A percentile compares a stretch with the other conserved stretches of the same genome.
phyloP scores from a whole-genome alignment of 2,329 filamentous ascomycete genomes.

The Cladosporium phlei region DNA sequence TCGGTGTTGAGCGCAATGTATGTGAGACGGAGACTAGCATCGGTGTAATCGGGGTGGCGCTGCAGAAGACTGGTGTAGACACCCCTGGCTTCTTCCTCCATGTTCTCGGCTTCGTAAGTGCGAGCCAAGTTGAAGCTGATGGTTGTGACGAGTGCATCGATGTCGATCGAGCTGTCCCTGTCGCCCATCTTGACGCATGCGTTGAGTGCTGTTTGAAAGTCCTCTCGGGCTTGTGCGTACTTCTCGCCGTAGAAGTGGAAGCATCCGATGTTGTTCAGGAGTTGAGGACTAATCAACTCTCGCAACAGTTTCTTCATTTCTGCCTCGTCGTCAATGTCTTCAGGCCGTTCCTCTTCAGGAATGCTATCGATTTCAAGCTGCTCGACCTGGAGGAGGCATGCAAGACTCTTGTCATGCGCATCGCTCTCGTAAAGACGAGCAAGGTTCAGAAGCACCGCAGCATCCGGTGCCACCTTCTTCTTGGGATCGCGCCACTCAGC shows the following conservation, averaged over 20 bases:
- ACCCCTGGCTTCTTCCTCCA: constrained; percentile 76
- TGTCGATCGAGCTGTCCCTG: constrained; percentile 67
- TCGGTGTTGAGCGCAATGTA: constrained; percentile 82
- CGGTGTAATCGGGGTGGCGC: constrained; percentile 83
- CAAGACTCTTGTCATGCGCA: constrained; percentile 81
- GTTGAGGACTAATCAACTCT: constrained; percentile 76
- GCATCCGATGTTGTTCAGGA: constrained; percentile 95
- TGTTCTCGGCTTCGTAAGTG: constrained; percentile 81
- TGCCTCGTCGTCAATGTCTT: constrained; percentile 34
- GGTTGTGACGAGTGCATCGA: constrained; percentile 86
- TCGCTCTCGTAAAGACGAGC: constrained; percentile 85
- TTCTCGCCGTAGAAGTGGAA: constrained; percentile 89
- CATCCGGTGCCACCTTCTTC: constrained; percentile 73
- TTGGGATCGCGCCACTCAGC: constrained; percentile 89
- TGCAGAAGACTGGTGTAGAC: constrained; percentile 82
- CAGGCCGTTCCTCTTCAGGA: constrained; percentile 62
- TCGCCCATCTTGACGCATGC: constrained; percentile 79
- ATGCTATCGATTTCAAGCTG: constrained; percentile 80
- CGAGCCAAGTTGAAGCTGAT: constrained; percentile 95
- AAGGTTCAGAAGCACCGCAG: constrained; percentile 84
- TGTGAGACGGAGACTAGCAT: constrained; percentile 80
- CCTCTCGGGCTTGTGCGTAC: constrained; percentile 70
- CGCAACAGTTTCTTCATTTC: constrained; percentile 53
- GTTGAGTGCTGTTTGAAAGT: constrained; percentile 87
- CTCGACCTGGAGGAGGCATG: constrained; percentile 88